phyloP scores from a whole-genome alignment of 495 filamentous ascomycete species.

The Sordaria brevicollis region DNA sequence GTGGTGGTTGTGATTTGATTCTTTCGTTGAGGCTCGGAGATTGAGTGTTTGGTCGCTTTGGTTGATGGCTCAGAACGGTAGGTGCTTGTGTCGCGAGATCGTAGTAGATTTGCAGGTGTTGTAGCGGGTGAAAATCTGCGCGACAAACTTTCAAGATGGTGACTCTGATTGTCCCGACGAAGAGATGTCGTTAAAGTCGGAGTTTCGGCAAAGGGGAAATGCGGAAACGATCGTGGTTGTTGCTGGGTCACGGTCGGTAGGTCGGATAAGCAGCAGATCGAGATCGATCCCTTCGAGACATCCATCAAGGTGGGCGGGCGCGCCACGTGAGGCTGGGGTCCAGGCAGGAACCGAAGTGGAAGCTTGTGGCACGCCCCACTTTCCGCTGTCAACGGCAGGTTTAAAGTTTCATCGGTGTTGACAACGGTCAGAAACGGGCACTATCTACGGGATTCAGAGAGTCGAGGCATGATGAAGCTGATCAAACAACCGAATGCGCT shows the following conservation, averaged over 20 bases:
- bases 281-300: background rate
- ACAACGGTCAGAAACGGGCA: too few relatives aligned
- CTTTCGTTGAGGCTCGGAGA: background rate
- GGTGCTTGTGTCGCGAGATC: background rate
- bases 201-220: background rate
- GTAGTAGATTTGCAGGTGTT: background rate
- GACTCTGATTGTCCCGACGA: background rate
- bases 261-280: background rate
- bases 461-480: background rate
- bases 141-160: background rate
- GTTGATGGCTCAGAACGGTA: background rate
- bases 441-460: background rate
- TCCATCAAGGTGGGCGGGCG: background rate
- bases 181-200: background rate
- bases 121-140: background rate
- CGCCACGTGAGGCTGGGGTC: background rate
- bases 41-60: background rate
- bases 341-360: background rate
- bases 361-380: background rate
- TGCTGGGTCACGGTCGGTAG: too few relatives aligned
- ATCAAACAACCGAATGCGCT: background rate
- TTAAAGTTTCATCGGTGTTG: background rate
- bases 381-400: background rate
- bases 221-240: background rate
- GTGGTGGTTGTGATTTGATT: background rate